phyloP scores from a whole-genome alignment of 2,329 filamentous ascomycete species.

The Colletotrichum limetticola region DNA sequence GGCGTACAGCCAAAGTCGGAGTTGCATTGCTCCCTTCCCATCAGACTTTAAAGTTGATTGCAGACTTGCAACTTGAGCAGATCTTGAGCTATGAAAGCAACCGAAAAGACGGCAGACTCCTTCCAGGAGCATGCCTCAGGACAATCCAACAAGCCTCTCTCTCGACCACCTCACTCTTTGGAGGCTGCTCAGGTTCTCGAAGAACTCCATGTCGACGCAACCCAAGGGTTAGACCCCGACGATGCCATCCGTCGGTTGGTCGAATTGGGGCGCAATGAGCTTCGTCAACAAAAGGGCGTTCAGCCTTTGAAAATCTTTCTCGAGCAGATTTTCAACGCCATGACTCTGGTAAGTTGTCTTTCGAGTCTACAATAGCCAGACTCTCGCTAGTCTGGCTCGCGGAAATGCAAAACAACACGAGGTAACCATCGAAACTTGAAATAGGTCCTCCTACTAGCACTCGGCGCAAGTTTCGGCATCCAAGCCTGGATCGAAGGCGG shows the following conservation, averaged over 20 bases:
- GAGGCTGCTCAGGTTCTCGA: slow-evolving; percentile 56
- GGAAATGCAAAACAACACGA: too few relatives aligned
- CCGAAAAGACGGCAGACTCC: neutral
- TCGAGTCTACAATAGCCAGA: too few relatives aligned
- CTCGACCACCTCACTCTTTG: slow-evolving; percentile 67
- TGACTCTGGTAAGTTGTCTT: too few relatives aligned
- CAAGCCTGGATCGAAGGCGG: slow-evolving; percentile 64
- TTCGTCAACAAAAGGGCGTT: too few relatives aligned
- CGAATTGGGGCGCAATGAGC: slow-evolving; percentile 47
- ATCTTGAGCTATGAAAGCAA: neutral
- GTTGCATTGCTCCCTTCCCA: neutral
- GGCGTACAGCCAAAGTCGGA: too few relatives aligned
- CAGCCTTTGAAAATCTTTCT: too few relatives aligned
- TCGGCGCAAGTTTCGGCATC: slow-evolving; percentile 62
- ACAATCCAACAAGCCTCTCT: slow-evolving; percentile 54
- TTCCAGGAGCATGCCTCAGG: slow-evolving; percentile 40
- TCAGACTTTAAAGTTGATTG: neutral
- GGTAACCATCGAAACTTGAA: too few relatives aligned
- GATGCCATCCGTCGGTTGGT: slow-evolving; percentile 63
- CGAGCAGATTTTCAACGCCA: too few relatives aligned
- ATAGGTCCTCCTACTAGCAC: slow-evolving; percentile 57
- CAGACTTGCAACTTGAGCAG: neutral
- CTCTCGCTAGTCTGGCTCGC: too few relatives aligned
- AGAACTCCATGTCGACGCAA: slow-evolving; percentile 62
- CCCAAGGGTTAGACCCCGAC: slow-evolving; percentile 62